These are phyloP conservation scores for Annulohypoxylon moriforme DNA, from an alignment of 495 filamentous ascomycete genomes.

Conservation along the genomic window DNA sequence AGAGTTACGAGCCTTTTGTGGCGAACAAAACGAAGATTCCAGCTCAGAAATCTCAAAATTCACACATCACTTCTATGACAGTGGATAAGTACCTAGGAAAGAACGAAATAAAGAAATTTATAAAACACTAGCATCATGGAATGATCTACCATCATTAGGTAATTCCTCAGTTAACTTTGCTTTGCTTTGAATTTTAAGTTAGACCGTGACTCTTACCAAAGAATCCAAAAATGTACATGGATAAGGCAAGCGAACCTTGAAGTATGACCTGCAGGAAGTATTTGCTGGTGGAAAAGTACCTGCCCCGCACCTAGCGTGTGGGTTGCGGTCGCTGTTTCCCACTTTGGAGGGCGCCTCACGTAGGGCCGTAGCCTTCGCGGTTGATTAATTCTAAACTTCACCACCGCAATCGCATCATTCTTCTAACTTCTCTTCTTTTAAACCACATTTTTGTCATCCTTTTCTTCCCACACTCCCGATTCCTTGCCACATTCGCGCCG, in stretches of 20 bases:
- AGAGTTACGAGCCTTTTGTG: slow-evolving; percentile 3
- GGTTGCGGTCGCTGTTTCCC: slow-evolving; percentile 34
- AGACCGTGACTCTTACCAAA: not conserved
- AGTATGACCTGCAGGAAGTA: slow-evolving; percentile 12
- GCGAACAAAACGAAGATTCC: not conserved
- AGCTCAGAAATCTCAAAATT: not conserved
- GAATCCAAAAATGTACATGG: not conserved
- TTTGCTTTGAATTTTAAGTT: not conserved
- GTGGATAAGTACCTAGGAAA: not conserved
- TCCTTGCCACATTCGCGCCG: not conserved
- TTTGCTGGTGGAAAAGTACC: slow-evolving; percentile 8
- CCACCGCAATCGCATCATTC: slow-evolving; percentile 49
- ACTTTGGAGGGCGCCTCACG: slow-evolving; percentile 30
- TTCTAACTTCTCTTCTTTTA: slow-evolving; percentile 17
- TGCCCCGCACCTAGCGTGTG: slow-evolving; percentile 48
- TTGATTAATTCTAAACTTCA: slow-evolving; percentile 47
- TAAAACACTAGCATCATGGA: not conserved
- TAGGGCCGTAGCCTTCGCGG: slow-evolving; percentile 27
- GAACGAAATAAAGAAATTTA: not conserved
- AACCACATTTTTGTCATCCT: slow-evolving; percentile 21
- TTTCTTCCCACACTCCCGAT: slow-evolving; percentile 2
- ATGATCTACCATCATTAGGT: not conserved
- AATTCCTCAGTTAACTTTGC: not conserved
- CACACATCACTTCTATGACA: not conserved
- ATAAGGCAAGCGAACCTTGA: not conserved